Evolutionary conservation across 2,329 filamentous ascomycete genomes (phyloP).

Genomic region (Daldinia sp.): DNA sequence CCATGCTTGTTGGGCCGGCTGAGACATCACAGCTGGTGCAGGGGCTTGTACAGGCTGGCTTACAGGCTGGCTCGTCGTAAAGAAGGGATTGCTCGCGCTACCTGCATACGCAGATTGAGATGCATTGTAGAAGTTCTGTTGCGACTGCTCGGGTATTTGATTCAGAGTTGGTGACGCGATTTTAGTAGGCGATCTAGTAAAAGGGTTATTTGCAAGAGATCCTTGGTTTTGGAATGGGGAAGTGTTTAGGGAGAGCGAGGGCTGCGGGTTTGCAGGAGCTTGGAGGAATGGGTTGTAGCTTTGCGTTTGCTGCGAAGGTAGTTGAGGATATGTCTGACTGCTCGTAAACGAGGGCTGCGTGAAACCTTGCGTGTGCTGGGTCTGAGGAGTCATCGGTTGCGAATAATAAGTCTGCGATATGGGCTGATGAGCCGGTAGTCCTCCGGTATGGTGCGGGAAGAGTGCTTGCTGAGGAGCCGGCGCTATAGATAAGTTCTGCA

Average conservation of each 20-base stretch:
- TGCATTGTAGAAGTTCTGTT: conserved; percentile 53
- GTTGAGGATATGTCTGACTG: conserved; percentile 59
- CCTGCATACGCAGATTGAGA: conserved; percentile 48
- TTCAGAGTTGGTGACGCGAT: conserved; percentile 50
- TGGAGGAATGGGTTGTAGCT: conserved; percentile 67
- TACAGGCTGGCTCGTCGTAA: conserved; percentile 49
- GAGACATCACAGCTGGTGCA: conserved; percentile 38
- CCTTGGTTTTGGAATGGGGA: conserved; percentile 47
- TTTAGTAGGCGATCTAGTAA: conserved; percentile 50
- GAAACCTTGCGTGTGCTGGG: conserved; percentile 58
- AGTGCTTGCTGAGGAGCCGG: conserved; percentile 66
- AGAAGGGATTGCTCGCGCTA: conserved; percentile 54
- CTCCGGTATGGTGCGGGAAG: conserved; percentile 82
- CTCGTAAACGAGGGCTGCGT: conserved; percentile 56
- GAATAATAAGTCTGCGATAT: conserved; percentile 58
- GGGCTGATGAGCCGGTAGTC: conserved; percentile 60
- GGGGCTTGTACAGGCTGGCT: conserved; percentile 47
- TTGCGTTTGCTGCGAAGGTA: conserved; percentile 54
- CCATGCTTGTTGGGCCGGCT: conserved; percentile 39
- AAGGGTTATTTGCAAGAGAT: conserved; percentile 49
- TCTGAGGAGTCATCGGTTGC: conserved; percentile 59
- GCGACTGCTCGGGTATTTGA: conserved; percentile 54
- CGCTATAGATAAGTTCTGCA: conserved; percentile 80
- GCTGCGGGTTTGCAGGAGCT: conserved; percentile 48
- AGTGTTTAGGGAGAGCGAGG: conserved; percentile 48